Evolutionary conservation across 345 rosid genomes (phyloP), one percentile per base, ranked within the genome.

Genomic region (Aegle marmelos): DNA sequence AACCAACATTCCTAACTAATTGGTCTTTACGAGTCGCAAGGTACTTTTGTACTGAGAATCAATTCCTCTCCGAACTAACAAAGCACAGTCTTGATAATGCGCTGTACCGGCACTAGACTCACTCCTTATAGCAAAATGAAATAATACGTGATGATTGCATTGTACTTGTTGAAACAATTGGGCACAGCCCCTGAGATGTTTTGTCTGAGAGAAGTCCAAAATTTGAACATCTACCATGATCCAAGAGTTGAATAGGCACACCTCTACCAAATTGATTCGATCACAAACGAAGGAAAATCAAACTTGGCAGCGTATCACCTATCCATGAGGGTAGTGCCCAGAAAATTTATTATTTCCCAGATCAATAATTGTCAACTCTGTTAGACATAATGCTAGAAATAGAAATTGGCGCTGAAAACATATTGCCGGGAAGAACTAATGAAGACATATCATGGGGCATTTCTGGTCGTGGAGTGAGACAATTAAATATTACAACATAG

Each of bases 391-490:
- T 37, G 41, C 41, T 37, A 36, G 76, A 73, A 59, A 37, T 37
- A 2, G 83, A 80, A 54, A 86, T 74, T 8, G 69, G 24, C 57
- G 86, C 89, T 0, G 83, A 70, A 61, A 87, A 82, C 68, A 58
- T 78, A 70, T 84, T 83, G 7, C 79, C 74, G 34, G 83, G 82
- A 31, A 87, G 85, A 79, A 84, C 83, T 24, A 80, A 60, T 16
- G 77, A 67, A 31, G 82, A 76, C 41, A 82, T 62, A 63, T 25
- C 24, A 25, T 75, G 22, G 10, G 62, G 77, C n/a, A 82, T 25
- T 14, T 2, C 14, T 2, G 81, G 81, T 13, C 74, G 0, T 68
- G 68, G 73, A 73, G 79, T 21, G 83, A 79, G 37, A 85, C 58
- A 45, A 79, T 78, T 11, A 79, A 57, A 36, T 14, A 48, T 63